Conservation (phyloP, 805 yeast genomes). For the Barnettozyma wickerhamii region DNA sequence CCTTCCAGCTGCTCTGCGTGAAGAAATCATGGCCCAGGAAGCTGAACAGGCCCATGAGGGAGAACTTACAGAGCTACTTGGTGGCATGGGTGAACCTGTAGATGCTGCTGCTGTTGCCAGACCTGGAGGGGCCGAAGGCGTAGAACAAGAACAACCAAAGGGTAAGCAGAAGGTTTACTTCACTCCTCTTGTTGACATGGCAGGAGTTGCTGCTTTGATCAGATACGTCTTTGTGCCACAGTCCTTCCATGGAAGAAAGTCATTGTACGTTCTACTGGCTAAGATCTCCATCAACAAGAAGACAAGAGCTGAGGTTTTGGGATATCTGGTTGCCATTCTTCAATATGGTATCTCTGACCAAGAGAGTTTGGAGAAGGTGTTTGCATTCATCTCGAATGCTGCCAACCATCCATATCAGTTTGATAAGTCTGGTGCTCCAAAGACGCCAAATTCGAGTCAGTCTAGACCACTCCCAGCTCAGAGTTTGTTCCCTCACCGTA, state of each 20-base stretch:
- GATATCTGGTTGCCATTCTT: constrained; percentile 59
- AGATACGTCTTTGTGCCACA: constrained; percentile 73
- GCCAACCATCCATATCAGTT: constrained; percentile 8
- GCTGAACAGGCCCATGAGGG: constrained; percentile 17
- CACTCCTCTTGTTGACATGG: constrained; percentile 67
- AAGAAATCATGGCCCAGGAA: constrained; percentile 58
- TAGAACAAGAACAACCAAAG: constrained; percentile 21
- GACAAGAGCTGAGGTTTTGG: constrained; percentile 69
- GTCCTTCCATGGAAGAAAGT: constrained; percentile 54
- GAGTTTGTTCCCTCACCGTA: constrained; percentile 43
- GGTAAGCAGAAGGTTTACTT: constrained; percentile 39
- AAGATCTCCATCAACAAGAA: constrained; percentile 73
- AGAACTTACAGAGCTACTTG: neutral
- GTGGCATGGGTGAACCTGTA: neutral
- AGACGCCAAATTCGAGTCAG: constrained; percentile 15
- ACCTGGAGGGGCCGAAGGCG: constrained; percentile 8
- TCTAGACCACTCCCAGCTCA: constrained; percentile 7
- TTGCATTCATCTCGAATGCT: constrained; percentile 43
- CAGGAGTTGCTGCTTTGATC: constrained; percentile 70
- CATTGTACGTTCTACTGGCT: constrained; percentile 59
- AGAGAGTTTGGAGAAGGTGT: constrained; percentile 56
- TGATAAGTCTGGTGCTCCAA: constrained; percentile 14
- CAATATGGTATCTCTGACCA: constrained; percentile 71
- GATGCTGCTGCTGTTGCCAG: constrained; percentile 14
- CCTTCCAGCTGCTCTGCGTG: constrained; percentile 62